Base-by-base conservation (phyloP, 768 basidiomycete species). In the Panus rudis region DNA sequence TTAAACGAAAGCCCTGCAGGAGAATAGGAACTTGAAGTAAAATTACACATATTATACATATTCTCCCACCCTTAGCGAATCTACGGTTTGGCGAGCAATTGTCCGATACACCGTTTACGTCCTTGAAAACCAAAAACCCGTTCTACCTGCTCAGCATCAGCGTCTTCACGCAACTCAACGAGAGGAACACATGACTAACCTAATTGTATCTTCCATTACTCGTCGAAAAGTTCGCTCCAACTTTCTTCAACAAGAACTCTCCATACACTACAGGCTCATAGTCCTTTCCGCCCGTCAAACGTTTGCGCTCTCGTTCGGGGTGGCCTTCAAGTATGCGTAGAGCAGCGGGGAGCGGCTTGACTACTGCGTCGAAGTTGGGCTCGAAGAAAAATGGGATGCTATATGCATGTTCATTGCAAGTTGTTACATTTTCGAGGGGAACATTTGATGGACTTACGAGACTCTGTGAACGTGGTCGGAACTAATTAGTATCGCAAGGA, bases 361-460 rank as follows among this genome's bases (percentile, higher is more conserved):
- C 66, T 2, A 66, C 45, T 0, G 91, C 85, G 46, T 80, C 68
- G 54, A 89, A 91, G 45, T 87, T 89, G 0, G 92, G 92, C 60
- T 94, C 92, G 50, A 87, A 94, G 71, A 96, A 96, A 66, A 94
- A 94, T 0, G 92, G 92, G 16, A 93, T 73, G 7, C 87, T 90
- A 44, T 6, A 13, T n/a, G 22, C 12, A n/a, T 13, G 10, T 22
- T 30, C 7, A 28, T 6, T 28, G 10, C 10, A 10, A 8, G 16
- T 6, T 26, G 35, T 20, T 32, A 23, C 14, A 14, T 42, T 19
- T 10, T 40, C 3, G 6, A 37, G 28, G 28, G 10, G 28, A 30
- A 30, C 28, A 30, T 30, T 30, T 10, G 28, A 30, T 10, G 10
- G 8, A 49, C 86, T 51, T 62, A 89, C 80, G 88, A 91, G 30